These are phyloP conservation scores for Venturiaceae sp. DNA, from an alignment of 2,329 filamentous ascomycete species.

Conservation along the genomic window DNA sequence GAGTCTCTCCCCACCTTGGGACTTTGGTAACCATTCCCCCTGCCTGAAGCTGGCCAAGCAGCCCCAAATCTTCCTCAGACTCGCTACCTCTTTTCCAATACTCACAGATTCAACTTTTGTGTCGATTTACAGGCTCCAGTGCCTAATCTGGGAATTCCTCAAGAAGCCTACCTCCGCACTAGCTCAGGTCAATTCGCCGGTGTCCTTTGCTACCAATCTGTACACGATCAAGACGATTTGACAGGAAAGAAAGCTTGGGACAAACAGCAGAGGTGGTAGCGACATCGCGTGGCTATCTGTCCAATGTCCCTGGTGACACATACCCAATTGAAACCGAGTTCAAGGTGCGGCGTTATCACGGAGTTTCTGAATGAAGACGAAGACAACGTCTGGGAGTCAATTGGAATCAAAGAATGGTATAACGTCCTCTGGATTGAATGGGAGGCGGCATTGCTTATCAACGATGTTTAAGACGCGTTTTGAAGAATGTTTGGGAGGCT, in stretches of 20 bases:
- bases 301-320: not conserved
- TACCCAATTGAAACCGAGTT: not conserved
- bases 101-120: not conserved
- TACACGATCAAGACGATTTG: not conserved
- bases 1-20: not conserved
- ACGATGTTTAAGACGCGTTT: conserved; percentile 4
- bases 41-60: not conserved
- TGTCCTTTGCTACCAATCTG: not conserved
- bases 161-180: not conserved
- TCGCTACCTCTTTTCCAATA: not conserved
- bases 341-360: not conserved
- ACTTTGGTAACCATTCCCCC: not conserved
- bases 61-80: not conserved
- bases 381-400: not conserved
- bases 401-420: conserved; percentile 1
- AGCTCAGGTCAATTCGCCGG: not conserved
- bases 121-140: not conserved
- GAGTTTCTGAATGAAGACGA: not conserved
- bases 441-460: conserved; percentile 11
- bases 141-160: not conserved
- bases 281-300: not conserved
- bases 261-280: not conserved
- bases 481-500: conserved; percentile 5
- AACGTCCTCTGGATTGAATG: conserved; percentile 12
- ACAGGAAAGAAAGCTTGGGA: not conserved